These are phyloP conservation scores for Pythium coloratum DNA, from an alignment of 352 stramenopile genomes.

Conservation along the genomic window DNA sequence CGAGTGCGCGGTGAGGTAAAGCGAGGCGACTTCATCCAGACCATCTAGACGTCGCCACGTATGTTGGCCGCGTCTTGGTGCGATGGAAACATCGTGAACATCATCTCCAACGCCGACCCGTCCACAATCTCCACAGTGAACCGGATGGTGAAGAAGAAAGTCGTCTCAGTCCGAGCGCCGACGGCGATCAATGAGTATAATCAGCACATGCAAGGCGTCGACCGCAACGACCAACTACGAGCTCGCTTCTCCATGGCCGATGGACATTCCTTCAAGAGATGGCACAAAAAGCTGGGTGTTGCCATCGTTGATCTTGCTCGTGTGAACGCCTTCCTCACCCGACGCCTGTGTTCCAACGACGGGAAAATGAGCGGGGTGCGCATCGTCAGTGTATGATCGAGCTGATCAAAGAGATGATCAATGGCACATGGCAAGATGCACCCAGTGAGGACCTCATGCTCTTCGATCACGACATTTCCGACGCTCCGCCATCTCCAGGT, in stretches of 20 bases:
- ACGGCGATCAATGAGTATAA: conserved; percentile 32
- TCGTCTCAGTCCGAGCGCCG: conserved; percentile 9
- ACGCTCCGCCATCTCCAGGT: too few species aligned
- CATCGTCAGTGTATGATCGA: conserved; percentile 25
- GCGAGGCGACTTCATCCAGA: conserved; percentile 17
- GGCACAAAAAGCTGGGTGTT: conserved; percentile 33
- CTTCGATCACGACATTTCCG: background rate
- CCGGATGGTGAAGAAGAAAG: conserved; percentile 7
- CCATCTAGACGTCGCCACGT: conserved; percentile 10
- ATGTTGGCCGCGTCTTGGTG: conserved; percentile 32
- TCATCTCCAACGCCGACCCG: conserved; percentile 28
- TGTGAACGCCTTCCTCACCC: conserved; percentile 30
- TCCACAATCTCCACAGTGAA: conserved; percentile 11
- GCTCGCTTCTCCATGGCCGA: conserved; percentile 27
- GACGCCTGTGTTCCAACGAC: conserved; percentile 5
- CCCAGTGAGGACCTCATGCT: background rate
- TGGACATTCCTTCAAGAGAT: conserved; percentile 32
- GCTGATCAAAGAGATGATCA: conserved; percentile 22
- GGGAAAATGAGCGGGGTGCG: conserved; percentile 11
- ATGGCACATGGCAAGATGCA: conserved; percentile 24
- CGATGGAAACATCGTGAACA: conserved; percentile 29
- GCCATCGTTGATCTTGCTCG: conserved; percentile 32
- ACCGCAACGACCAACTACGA: conserved; percentile 34
- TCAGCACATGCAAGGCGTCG: conserved; percentile 34
- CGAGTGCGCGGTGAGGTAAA: background rate